A percentile compares a stretch with the other conserved stretches of the same genome.
Evolutionary conservation across 768 basidiomycete genomes (phyloP).

Genomic region (Agrocybe praecox): DNA sequence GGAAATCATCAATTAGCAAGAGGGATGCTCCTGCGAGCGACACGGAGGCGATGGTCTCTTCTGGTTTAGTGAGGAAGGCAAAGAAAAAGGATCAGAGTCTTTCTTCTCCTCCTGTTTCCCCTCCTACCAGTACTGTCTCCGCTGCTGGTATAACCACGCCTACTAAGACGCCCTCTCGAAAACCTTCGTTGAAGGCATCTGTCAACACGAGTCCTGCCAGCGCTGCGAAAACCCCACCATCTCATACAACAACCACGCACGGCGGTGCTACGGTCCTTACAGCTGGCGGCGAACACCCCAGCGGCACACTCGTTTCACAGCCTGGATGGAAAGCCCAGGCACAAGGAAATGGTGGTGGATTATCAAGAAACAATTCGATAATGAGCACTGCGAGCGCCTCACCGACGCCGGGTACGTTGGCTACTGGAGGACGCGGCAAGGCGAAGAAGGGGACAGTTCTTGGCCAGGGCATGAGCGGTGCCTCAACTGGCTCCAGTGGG

Average conservation of each 20-base stretch:
- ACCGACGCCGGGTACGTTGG: constrained; percentile 2
- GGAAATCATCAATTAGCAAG: background rate
- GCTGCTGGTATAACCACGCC: background rate
- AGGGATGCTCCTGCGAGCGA: constrained; percentile 18
- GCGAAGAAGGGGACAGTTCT: constrained; percentile 13
- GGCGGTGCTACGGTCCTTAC: constrained; percentile 15
- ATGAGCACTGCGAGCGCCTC: constrained; percentile 32
- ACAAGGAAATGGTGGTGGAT: constrained; percentile 8
- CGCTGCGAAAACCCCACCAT: background rate
- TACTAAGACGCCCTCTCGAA: background rate
- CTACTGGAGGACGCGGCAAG: background rate
- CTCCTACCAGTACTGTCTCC: too few relatives aligned
- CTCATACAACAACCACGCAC: background rate
- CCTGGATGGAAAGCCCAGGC: constrained; percentile 23
- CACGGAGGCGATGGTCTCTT: constrained; percentile 10
- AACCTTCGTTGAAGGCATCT: constrained; percentile 1
- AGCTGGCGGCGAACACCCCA: constrained; percentile 21
- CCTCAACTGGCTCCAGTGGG: background rate
- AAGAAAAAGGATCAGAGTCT: constrained; percentile 13
- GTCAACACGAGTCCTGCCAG: background rate
- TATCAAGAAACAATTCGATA: constrained; percentile 34
- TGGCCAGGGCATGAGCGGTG: constrained; percentile 20
- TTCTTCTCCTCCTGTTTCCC: background rate
- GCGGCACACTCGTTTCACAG: constrained; percentile 20
- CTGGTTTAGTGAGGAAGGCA: constrained; percentile 1